Percentiles rank a stretch among this genome's conserved stretches.
Conservation (phyloP, 495 filamentous ascomycete genomes). For the Penicillium salamii region DNA sequence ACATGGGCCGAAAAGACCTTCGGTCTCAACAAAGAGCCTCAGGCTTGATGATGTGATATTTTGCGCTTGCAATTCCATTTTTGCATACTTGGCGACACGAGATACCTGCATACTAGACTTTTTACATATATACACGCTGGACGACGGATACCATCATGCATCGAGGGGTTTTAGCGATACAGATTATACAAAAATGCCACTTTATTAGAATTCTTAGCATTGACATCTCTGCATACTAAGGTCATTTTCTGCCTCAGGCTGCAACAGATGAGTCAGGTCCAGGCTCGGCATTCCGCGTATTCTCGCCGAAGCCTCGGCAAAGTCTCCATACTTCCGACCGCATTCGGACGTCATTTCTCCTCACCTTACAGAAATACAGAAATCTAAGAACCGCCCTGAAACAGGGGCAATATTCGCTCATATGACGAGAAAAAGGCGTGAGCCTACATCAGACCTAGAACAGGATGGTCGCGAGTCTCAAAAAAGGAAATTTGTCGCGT, state of each 20-base stretch:
- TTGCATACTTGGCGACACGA: background rate
- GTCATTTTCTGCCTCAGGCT: too few species aligned
- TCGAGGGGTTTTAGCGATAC: too few species aligned
- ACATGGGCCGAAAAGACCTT: constrained; percentile 36
- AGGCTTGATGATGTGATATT: background rate
- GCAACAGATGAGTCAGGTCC: background rate
- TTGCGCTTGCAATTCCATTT: background rate
- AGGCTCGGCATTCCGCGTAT: background rate
- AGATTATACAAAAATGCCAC: too few species aligned
- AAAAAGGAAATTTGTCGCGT: constrained; percentile 41
- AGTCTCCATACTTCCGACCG: constrained; percentile 2
- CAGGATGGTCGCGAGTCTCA: constrained; percentile 19
- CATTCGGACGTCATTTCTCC: background rate
- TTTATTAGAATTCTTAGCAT: too few species aligned
- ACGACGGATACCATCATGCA: background rate
- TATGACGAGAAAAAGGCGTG: constrained; percentile 22
- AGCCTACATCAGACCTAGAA: constrained; percentile 8
- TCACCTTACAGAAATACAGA: background rate
- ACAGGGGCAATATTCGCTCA: background rate
- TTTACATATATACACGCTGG: constrained; percentile 1
- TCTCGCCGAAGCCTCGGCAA: constrained; percentile 12
- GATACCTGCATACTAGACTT: constrained; percentile 4
- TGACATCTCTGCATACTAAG: too few species aligned
- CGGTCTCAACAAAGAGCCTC: constrained; percentile 17
- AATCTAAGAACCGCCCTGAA: background rate